phyloP scores from a whole-genome alignment of 495 filamentous ascomycete species.

The Letharia lupina region DNA sequence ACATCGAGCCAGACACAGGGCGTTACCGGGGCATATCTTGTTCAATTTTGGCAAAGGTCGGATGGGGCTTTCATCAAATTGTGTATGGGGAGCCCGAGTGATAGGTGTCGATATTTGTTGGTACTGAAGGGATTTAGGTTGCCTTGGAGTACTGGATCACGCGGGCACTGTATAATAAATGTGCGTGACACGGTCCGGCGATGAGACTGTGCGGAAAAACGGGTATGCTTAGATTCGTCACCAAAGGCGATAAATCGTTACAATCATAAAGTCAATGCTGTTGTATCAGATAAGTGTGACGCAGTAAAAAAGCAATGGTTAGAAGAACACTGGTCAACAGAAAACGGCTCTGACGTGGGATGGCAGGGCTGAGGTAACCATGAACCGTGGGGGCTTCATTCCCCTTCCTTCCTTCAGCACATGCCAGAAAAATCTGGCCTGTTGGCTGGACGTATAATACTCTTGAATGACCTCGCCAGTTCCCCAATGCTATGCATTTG shows the following conservation, averaged over 20 bases:
- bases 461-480: background rate
- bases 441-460: background rate
- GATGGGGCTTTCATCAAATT: constrained; percentile 26
- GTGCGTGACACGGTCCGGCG: background rate
- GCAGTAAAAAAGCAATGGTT: background rate
- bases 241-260: background rate
- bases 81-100: background rate
- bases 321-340: background rate
- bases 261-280: background rate
- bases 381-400: background rate
- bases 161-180: background rate
- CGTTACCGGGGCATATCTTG: background rate
- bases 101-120: background rate
- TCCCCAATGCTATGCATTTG: background rate
- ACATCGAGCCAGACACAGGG: constrained; percentile 17
- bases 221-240: background rate
- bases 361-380: background rate
- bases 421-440: background rate
- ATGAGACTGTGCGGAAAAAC: background rate
- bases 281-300: background rate
- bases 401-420: background rate
- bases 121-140: background rate
- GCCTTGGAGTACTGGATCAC: background rate
- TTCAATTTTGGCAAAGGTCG: background rate
- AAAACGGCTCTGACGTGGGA: background rate